Conservation (phyloP, 192 early-diverging fungal species). For the Diversispora epigaea region DNA sequence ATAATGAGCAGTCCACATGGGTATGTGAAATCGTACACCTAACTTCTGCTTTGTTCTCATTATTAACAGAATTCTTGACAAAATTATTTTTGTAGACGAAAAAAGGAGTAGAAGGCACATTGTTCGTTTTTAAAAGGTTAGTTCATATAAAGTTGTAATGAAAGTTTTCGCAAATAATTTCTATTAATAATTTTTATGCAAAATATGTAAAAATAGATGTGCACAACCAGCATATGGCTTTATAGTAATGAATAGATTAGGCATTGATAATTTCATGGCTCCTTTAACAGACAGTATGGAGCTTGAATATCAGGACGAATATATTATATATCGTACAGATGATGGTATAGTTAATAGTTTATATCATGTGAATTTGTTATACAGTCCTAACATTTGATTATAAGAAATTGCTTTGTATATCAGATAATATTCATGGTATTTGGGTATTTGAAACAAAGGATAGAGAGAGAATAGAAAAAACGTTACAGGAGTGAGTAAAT, state of each 20-base stretch:
- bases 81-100: conserved; percentile 63
- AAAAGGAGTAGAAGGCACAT: conserved; percentile 85
- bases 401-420: not conserved
- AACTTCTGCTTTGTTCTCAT: not conserved
- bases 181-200: not conserved
- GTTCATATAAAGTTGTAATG: not conserved
- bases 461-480: conserved; percentile 57
- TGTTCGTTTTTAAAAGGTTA: conserved; percentile 83
- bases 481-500: conserved; percentile 46
- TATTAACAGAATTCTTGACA: not conserved
- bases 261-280: conserved; percentile 76
- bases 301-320: conserved; percentile 78
- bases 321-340: conserved; percentile 79
- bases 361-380: not conserved
- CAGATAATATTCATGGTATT: conserved; percentile 66
- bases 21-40: conserved; percentile 51
- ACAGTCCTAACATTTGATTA: not conserved
- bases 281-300: conserved; percentile 69
- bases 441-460: conserved; percentile 79
- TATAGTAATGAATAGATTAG: conserved; percentile 85
- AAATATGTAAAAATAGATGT: conserved; percentile 38
- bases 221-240: conserved; percentile 69
- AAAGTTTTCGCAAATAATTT: not conserved
- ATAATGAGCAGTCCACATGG: conserved; percentile 68
- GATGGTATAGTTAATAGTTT: conserved; percentile 49